phyloP scores from a whole-genome alignment of 2,329 filamentous ascomycete genomes.

The Pestalotiopsis sp. region DNA sequence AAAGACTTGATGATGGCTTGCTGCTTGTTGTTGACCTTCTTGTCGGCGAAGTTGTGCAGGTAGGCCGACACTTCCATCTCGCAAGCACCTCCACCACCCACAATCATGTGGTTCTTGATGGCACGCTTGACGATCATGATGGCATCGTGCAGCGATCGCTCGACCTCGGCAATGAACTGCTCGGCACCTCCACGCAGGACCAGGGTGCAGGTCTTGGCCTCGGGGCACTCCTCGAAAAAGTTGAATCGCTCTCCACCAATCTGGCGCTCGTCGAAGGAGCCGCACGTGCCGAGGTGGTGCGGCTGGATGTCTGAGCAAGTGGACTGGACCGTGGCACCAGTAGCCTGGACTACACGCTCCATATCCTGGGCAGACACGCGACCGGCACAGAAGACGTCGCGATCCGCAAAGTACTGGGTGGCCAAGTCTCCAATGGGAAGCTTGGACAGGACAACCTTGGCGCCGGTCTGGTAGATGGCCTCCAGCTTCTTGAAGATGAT shows the following conservation, averaged over 20 bases:
- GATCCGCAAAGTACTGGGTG: slow-evolving; percentile 96
- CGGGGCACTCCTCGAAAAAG: slow-evolving; percentile 95
- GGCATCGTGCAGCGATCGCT: slow-evolving; percentile 95
- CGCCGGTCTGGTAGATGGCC: slow-evolving; percentile 88
- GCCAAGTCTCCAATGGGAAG: slow-evolving; percentile 96
- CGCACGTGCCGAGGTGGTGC: slow-evolving; percentile 89
- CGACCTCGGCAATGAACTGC: slow-evolving; percentile 98
- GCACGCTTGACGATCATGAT: slow-evolving; percentile 99
- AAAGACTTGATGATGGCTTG: slow-evolving; percentile 98
- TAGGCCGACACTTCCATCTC: slow-evolving; percentile 98
- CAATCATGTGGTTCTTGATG: slow-evolving; percentile 91
- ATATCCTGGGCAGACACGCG: slow-evolving; percentile 90
- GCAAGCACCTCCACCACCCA: slow-evolving; percentile 89
- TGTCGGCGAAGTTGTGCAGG: slow-evolving; percentile 89
- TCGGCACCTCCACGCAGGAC: slow-evolving; percentile 94
- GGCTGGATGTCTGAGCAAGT: slow-evolving; percentile 94
- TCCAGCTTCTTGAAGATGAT: slow-evolving; percentile 99
- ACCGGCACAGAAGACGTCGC: slow-evolving; percentile 97
- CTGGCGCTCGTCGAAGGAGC: slow-evolving; percentile 90
- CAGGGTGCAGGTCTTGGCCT: slow-evolving; percentile 94
- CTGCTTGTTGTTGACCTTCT: slow-evolving; percentile 91
- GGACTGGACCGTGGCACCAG: slow-evolving; percentile 88
- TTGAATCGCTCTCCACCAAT: slow-evolving; percentile 98
- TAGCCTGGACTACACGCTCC: slow-evolving; percentile 94
- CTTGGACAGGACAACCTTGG: slow-evolving; percentile 96